Percentiles rank a stretch among this genome's conserved stretches.
These are phyloP conservation scores for Hypsizygus marmoreus DNA, from an alignment of 768 basidiomycete genomes.

Conservation along the genomic window DNA sequence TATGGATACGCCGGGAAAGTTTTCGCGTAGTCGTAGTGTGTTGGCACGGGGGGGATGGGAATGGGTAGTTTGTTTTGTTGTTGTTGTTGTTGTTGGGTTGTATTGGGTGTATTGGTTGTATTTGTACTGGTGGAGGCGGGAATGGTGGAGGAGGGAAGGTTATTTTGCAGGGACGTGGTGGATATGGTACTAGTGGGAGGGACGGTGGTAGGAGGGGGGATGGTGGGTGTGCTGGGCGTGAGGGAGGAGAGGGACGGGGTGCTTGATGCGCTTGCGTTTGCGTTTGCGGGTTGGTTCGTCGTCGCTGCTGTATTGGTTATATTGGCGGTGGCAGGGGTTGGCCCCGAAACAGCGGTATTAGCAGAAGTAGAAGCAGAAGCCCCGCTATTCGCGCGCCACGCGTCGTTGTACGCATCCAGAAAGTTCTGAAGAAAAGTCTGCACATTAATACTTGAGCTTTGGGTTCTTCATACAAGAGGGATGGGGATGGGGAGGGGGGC, in stretches of 20 bases:
- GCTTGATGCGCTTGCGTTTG: slow-evolving; percentile 8
- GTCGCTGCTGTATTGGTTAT: slow-evolving; percentile 2
- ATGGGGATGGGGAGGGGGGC: too few relatives aligned
- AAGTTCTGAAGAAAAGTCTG: slow-evolving; percentile 37
- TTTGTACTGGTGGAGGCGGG: slow-evolving; percentile 17
- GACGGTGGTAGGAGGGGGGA: too few relatives aligned
- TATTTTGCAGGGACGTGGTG: background rate
- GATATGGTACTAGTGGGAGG: background rate
- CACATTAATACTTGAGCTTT: slow-evolving; percentile 2
- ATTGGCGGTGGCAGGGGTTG: slow-evolving; percentile 11
- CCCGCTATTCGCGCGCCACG: slow-evolving; percentile 63
- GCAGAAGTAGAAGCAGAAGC: slow-evolving; percentile 25
- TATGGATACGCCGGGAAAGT: slow-evolving; percentile 12
- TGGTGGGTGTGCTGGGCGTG: too few relatives aligned
- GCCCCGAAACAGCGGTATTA: slow-evolving; percentile 7
- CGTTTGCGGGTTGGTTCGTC: slow-evolving; percentile 8
- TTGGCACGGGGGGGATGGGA: slow-evolving; percentile 21
- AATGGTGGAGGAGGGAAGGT: slow-evolving; percentile 16
- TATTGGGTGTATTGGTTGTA: slow-evolving; percentile 20
- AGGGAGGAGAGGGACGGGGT: too few relatives aligned
- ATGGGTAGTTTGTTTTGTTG: slow-evolving; percentile 15
- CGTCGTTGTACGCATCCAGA: slow-evolving; percentile 56
- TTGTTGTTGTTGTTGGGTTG: too few relatives aligned
- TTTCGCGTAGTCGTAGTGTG: slow-evolving; percentile 24
- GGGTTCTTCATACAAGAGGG: too few relatives aligned